Conservation (phyloP, 1,139 yeast species). For the Hyphopichia khmerensis region DNA sequence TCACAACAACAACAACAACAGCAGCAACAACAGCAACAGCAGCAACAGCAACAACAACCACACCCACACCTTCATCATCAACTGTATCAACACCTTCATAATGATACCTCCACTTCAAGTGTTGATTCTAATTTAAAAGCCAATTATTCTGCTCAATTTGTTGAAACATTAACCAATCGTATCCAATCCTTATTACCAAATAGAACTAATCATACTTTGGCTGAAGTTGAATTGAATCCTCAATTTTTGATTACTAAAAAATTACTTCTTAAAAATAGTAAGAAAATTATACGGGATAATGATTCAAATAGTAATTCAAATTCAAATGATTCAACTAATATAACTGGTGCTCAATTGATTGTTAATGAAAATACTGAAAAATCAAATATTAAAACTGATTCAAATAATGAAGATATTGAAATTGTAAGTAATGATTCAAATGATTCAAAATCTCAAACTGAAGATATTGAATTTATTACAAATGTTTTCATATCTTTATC, state of each 20-base stretch:
- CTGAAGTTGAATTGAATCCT: slow-evolving; percentile 46
- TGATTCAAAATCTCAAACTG: background rate
- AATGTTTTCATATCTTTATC: slow-evolving; percentile 23
- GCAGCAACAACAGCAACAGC: background rate
- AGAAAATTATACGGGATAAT: slow-evolving; percentile 6
- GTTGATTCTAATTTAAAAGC: slow-evolving; percentile 2
- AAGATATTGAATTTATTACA: slow-evolving; percentile 14
- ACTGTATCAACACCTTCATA: background rate
- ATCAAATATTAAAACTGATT: background rate
- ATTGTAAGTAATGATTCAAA: background rate
- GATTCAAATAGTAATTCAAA: background rate
- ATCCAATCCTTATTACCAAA: slow-evolving; percentile 38
- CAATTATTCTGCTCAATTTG: slow-evolving; percentile 14
- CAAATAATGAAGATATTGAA: background rate
- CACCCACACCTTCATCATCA: too few species aligned
- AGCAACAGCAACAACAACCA: too few species aligned
- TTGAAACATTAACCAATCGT: slow-evolving; percentile 23
- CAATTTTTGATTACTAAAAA: slow-evolving; percentile 35
- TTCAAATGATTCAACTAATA: slow-evolving; percentile 6
- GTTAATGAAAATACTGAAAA: background rate
- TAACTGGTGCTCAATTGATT: background rate
- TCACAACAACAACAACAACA: background rate
- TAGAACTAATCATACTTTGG: slow-evolving; percentile 38
- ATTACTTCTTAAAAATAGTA: slow-evolving; percentile 24
- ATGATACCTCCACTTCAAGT: background rate